Evolutionary conservation across 768 basidiomycete genomes (phyloP), one percentile per base, ranked within the genome.

Genomic region (Lentinula sp.): DNA sequence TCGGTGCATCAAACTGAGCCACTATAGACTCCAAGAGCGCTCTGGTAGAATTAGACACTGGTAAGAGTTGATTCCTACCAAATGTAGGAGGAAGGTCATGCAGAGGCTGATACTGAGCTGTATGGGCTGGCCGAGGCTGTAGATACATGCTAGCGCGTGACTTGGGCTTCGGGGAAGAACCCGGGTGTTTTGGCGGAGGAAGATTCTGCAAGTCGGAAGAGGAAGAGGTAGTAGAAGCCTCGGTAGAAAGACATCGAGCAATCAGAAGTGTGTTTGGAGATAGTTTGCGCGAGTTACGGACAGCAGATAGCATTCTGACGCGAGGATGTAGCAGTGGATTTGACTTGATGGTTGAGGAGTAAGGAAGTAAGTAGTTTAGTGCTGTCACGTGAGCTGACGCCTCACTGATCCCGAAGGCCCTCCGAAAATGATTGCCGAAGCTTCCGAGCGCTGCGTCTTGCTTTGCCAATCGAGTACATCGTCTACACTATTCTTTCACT

Each of bases 11-110:
- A 68, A 98, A 96, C 52, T 84, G 80, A 13, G 77, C 76, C 37
- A 97, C 87, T 60, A 98, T 87, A 62, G 81, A 78, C 69, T 95
- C 91, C 15, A 96, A 80, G 28, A 93, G 76, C 3, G 89, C 86
- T 4, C 92, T 84, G 2, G 88, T 93, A 28, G 88, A 85, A 69
- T 87, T 86, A 11, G 90, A 80, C 7, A 94, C 92, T 0, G 88
- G 82, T 0, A 94, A 78, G 5, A 93, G 78, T 72, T 94, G 92
- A 70, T 94, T 94, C 35, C 82, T 79, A 21, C 92, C 92, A 72
- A 93, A 93, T 0, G 78, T 79, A 1, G 88, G 75, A 0, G 91
- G 90, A 9, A 93, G 81, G 32, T 74, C 72, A 1, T 85, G 82
- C 0, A 88, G 74, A 5, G 70, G 63, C 15, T 70, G 61, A 63